Base-by-base conservation (phyloP, 495 filamentous ascomycete species). In the Hypoxylon fragiforme region DNA sequence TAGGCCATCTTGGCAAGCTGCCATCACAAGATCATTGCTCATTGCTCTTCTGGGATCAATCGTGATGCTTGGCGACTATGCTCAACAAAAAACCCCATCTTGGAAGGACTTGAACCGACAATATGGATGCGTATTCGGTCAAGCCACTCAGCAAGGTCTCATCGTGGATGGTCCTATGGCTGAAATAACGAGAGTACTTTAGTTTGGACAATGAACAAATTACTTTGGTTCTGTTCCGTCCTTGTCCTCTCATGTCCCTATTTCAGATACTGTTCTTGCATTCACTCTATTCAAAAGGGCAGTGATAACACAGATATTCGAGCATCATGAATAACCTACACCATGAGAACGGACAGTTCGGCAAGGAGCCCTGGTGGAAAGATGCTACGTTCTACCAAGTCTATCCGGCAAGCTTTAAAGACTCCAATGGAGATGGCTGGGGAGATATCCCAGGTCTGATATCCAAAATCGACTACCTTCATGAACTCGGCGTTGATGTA, bases 371-470 rank as follows among this genome's bases (percentile, higher is more conserved):
- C 11, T 73, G 71, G 71, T 74, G 71, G 70, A 74, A 71, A 52
- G 66, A 77, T 39, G 69, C 67, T 15, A 60, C 68, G 14, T 79
- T 87, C 34, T 89, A 89, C 61, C 84, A 88, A 59, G 83, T 87
- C 46, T 89, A 85, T 72, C 85, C 85, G 1, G 78, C 83, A 2
- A 81, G 76, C 6, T 88, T 80, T 71, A 79, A 82, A 18, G 86
- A 88, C 65, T 81, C 82, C 26, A 85, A 87, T 60, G 73, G 77
- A 43, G 84, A 87, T 64, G 86, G 86, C 24, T 72, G 84, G 51
- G 86, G 86, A 8, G 85, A 88, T 60, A 80, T 89, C 28, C 81
- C 75, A 1, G 86, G 86, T 11, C 82, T 89, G 34, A 79, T 83
- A 30, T 81, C 81, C 13, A 78, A 85, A 60, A 68, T 89, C 11